These are phyloP conservation scores for Barnettozyma vustinii DNA, from an alignment of 805 yeast species.

Conservation along the genomic window DNA sequence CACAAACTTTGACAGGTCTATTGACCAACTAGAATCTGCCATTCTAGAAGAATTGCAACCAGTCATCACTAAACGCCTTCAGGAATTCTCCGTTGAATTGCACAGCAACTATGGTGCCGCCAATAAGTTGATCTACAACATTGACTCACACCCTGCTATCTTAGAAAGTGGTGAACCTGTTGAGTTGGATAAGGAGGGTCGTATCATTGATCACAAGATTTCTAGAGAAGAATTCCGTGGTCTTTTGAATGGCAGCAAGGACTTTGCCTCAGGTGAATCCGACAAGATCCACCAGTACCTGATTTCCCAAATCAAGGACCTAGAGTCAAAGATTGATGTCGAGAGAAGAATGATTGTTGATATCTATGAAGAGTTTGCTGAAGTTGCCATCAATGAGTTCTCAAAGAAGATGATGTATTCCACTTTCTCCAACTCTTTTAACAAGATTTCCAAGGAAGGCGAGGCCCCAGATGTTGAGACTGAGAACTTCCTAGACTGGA, in stretches of 20 bases:
- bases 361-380: slow-evolving; percentile 69
- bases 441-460: slow-evolving; percentile 14
- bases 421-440: slow-evolving; percentile 19
- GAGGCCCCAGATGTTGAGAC: slow-evolving; percentile 24
- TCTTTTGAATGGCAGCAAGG: slow-evolving; percentile 29
- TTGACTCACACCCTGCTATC: slow-evolving; percentile 31
- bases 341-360: slow-evolving; percentile 49
- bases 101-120: slow-evolving; percentile 25
- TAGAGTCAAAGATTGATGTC: slow-evolving; percentile 32
- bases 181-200: slow-evolving; percentile 31
- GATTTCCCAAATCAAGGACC: slow-evolving; percentile 25
- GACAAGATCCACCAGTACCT: slow-evolving; percentile 30
- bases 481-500: slow-evolving; percentile 51
- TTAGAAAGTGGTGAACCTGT: slow-evolving; percentile 29
- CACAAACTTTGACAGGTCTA: slow-evolving; percentile 33
- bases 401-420: slow-evolving; percentile 49
- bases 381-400: slow-evolving; percentile 59
- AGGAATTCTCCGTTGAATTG: slow-evolving; percentile 26
- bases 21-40: slow-evolving; percentile 26
- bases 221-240: slow-evolving; percentile 45
- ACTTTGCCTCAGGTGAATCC: slow-evolving; percentile 26
- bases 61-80: slow-evolving; percentile 30
- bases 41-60: slow-evolving; percentile 27
- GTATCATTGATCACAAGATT: slow-evolving; percentile 32
- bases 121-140: slow-evolving; percentile 31